These are phyloP conservation scores for Erigeron philadelphicus DNA, from an alignment of 140 eudicot genomes.

Conservation along the genomic window DNA sequence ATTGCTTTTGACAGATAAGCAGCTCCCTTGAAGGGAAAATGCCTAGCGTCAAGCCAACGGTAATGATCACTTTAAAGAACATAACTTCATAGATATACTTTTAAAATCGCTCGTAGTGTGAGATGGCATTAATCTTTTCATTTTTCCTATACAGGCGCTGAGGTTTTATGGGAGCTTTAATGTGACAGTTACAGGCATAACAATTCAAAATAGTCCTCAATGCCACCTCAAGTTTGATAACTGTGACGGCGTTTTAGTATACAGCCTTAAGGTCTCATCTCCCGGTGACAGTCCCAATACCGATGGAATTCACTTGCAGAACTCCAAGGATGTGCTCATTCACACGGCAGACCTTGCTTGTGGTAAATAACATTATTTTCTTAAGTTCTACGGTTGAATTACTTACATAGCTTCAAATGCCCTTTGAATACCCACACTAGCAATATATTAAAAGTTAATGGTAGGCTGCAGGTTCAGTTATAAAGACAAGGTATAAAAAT, in stretches of 20 bases:
- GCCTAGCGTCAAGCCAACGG: slow-evolving; percentile 86
- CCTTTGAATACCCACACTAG: not conserved
- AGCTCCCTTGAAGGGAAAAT: slow-evolving; percentile 55
- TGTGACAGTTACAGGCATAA: slow-evolving; percentile 88
- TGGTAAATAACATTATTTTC: slow-evolving; percentile 42
- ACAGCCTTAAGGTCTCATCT: slow-evolving; percentile 50
- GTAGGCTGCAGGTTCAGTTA: not conserved
- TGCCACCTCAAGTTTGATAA: slow-evolving; percentile 88
- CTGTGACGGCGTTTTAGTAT: slow-evolving; percentile 65
- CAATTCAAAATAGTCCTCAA: slow-evolving; percentile 86
- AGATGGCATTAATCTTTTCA: slow-evolving; percentile 19
- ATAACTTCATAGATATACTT: slow-evolving; percentile 3
- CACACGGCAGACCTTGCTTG: slow-evolving; percentile 69
- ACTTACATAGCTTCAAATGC: not conserved
- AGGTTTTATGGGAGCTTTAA: slow-evolving; percentile 88
- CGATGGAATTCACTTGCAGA: slow-evolving; percentile 90
- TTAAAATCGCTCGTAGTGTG: slow-evolving; percentile 9
- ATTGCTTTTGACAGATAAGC: slow-evolving; percentile 47
- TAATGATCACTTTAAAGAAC: slow-evolving; percentile 37
- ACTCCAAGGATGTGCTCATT: slow-evolving; percentile 75
- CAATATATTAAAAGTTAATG: not conserved
- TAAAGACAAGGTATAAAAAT: not conserved
- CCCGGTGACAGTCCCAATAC: slow-evolving; percentile 98
- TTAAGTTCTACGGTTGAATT: not conserved
- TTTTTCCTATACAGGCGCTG: slow-evolving; percentile 54